phyloP scores from a whole-genome alignment of 2,329 filamentous ascomycete species.

The Scedosporium aurantiacum region DNA sequence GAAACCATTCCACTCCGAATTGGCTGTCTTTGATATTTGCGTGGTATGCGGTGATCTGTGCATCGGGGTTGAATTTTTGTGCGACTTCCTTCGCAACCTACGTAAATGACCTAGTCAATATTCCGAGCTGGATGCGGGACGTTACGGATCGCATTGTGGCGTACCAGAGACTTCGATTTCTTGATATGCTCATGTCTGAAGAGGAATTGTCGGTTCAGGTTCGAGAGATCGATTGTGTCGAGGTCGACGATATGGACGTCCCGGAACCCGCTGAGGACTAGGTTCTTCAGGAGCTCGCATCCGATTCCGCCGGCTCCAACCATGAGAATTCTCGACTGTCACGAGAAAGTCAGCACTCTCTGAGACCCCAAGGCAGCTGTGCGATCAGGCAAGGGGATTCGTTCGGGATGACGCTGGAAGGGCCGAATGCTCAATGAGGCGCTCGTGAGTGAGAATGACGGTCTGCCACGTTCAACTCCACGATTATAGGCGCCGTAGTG shows the following conservation, averaged over 20 bases:
- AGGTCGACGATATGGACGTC: conserved; percentile 93
- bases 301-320: conserved; percentile 96
- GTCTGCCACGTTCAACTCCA: no score
- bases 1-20: conserved; percentile 86
- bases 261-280: conserved; percentile 83
- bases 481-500: neutral
- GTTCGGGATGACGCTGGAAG: no score
- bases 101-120: neutral
- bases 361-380: neutral
- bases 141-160: conserved; percentile 15
- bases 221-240: conserved; percentile 95
- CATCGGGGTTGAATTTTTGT: conserved; percentile 76
- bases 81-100: conserved; percentile 90
- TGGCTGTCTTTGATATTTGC: conserved; percentile 86
- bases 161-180: conserved; percentile 83
- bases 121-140: neutral
- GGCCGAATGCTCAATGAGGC: no score
- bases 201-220: conserved; percentile 93
- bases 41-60: conserved; percentile 79
- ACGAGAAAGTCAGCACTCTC: conserved; percentile 10
- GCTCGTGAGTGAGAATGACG: no score
- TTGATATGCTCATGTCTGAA: conserved; percentile 97
- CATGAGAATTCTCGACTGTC: conserved; percentile 75
- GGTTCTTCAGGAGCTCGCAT: conserved; percentile 94
- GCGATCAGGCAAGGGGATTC: neutral